Conservation (phyloP, 2,329 filamentous ascomycete species). For the Claviceps maximensis region DNA sequence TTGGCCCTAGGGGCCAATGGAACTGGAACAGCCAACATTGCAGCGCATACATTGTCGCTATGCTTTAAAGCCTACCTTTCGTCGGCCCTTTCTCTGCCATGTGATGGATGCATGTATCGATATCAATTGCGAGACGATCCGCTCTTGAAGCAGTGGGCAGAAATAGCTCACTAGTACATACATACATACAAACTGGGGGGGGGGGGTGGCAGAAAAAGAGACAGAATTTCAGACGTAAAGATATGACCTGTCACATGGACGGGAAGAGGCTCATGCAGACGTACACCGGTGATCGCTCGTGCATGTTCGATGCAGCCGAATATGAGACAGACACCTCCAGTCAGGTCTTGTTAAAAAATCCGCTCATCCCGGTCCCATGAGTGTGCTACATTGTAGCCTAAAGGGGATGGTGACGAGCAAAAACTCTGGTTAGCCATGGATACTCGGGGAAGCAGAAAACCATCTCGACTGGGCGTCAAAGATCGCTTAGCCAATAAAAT, state of each 20-base stretch:
- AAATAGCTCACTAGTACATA: not conserved
- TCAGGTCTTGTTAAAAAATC: not conserved
- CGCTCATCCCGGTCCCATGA: not conserved
- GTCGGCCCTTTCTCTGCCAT: too few species aligned
- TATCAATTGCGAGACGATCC: not conserved
- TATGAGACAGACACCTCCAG: not conserved
- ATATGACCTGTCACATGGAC: slow-evolving; percentile 4
- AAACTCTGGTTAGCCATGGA: not conserved
- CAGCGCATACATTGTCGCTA: not conserved
- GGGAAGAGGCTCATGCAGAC: slow-evolving; percentile 7
- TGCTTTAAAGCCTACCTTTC: not conserved
- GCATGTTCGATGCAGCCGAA: slow-evolving; percentile 8
- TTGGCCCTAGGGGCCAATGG: not conserved
- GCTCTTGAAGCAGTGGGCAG: not conserved
- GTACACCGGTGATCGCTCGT: slow-evolving; percentile 14
- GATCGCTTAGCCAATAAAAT: not conserved
- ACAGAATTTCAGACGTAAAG: not conserved
- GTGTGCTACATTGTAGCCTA: slow-evolving; percentile 5
- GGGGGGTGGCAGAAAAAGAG: too few species aligned
- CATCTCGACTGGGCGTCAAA: not conserved
- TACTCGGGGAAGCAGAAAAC: not conserved
- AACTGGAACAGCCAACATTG: not conserved
- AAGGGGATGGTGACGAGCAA: slow-evolving; percentile 3
- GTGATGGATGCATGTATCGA: too few species aligned
- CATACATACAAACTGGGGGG: too few species aligned